Base-by-base conservation (phyloP, 805 yeast species). In the Millerozyma acaciae region DNA sequence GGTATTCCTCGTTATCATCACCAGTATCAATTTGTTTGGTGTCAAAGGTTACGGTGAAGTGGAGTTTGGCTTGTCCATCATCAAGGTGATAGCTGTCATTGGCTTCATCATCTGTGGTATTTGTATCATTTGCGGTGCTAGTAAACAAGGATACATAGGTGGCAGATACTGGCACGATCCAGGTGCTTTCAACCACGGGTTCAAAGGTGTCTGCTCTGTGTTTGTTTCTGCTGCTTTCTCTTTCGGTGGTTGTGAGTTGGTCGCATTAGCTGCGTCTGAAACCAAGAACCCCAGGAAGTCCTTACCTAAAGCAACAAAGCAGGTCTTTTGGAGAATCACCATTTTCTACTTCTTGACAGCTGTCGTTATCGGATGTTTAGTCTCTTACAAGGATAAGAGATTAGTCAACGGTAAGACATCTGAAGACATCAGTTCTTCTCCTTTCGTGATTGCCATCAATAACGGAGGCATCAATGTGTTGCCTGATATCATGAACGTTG, bases 401-500 rank as follows among this genome's bases (percentile, higher is more conserved):
- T 59, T 78, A 38, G 68, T 69, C 12, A 78, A 79, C 29, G 47
- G 70, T 1, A 65, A 71, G 22, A 33, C 62, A 14, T 63, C 60
- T 14, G 39, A 30, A 26, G 76, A 77, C 44, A 23, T 23, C 12
- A 58, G 78, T 17, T 80, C 85, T 17, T 82, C 89, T 14, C 90
- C 90, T 17, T 82, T 81, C 51, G 89, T 82, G 44, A 70, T 82
- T 56, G 87, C 89, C 26, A 75, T 81, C 37, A 62, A 69, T 18
- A 61, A 69, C 33, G 83, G 76, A 19, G 80, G 82, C 45, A 76
- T 82, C 44, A 62, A 61, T 32, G 84, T 77, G 26, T 68, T 81
- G 31, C 89, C 89, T 32, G 76, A 80, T 34, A 74, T 83, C 40
- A 80, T 83, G 65, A 83, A 83, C 52, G 85, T 78, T 13, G 86